These are phyloP conservation scores for Paramyrothecium sp. DNA, from an alignment of 2,329 filamentous ascomycete genomes.

Conservation along the genomic window DNA sequence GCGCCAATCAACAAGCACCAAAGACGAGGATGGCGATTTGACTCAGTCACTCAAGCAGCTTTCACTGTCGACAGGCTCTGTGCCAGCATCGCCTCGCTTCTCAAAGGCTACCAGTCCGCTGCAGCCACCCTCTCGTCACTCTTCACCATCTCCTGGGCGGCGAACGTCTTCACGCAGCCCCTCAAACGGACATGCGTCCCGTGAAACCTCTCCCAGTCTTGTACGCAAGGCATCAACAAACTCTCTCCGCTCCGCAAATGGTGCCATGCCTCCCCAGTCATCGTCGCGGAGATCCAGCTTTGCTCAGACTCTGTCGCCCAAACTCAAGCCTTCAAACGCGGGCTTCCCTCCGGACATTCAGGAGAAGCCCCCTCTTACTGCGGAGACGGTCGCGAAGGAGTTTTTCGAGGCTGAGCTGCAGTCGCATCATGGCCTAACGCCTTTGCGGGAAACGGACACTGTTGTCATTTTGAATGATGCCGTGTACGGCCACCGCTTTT, in stretches of 20 bases:
- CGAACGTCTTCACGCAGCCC: conserved; percentile 38
- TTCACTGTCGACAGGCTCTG: conserved; percentile 34
- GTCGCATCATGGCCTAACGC: conserved; percentile 51
- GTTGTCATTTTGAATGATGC: conserved; percentile 88
- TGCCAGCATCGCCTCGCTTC: conserved; percentile 22
- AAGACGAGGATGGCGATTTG: conserved; percentile 30
- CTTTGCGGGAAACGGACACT: conserved; percentile 53
- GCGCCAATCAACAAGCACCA: conserved; percentile 29
- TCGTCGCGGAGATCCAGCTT: conserved; percentile 49
- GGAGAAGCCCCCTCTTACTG: conserved; percentile 41
- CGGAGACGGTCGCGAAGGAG: conserved; percentile 59
- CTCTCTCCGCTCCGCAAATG: conserved; percentile 51
- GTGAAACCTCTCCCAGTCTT: conserved; percentile 48
- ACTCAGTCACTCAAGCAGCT: conserved; percentile 43
- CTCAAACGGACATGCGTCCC: conserved; percentile 39
- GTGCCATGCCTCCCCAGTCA: conserved; percentile 31
- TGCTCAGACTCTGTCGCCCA: conserved; percentile 42
- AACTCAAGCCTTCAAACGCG: conserved; percentile 34
- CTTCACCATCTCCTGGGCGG: conserved; percentile 37
- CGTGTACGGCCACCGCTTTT: conserved; percentile 92
- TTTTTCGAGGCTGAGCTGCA: conserved; percentile 71
- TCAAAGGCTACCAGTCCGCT: conserved; percentile 30
- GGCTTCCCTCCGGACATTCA: conserved; percentile 21
- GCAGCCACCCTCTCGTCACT: conserved; percentile 32
- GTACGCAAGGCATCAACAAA: conserved; percentile 57